Evolutionary conservation across 2,329 filamentous ascomycete species (phyloP), one percentile per base, ranked within the genome.

Genomic region (Verticillium alfalfae): DNA sequence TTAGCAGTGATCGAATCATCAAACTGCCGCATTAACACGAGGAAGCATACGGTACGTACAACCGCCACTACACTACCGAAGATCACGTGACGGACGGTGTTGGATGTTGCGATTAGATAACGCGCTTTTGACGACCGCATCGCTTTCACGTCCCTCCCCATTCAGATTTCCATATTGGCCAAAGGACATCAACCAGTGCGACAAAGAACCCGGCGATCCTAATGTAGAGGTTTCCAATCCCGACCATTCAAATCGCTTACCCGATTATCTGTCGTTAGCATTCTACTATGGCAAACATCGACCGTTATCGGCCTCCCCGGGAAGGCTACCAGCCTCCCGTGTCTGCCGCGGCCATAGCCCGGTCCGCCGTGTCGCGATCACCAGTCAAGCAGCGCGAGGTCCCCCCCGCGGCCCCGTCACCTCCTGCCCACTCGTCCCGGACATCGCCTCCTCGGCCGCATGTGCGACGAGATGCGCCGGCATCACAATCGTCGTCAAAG

Each of bases 321-420:
- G 84, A 86, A 72, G 79, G 78, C 65, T 86, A 86, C 66, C 83
- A 85, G 67, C 82, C 84, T 61, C 83, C 84, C 15, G 72, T 73
- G 37, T 68, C 82, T 67, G 77, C 65, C 64, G 73, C 64, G 69
- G 75, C 69, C 69, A 70, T 71, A 66, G 72, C 71, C 66, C 74
- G 73, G 61, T 78, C 81, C 54, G 78, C 76, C 63, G 70, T 75
- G 36, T 82, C 82, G 57, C 80, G 78, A 70, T 85, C 83, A 52
- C 82, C 83, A 34, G 70, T 77, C 13, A 76, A 77, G 64, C 78
- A 79, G 65, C 81, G 80, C 69, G 81, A 85, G 64, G 79, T 88
- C 18, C 86, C 86, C 56, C 86, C 86, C 12, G 82, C 85, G 31
- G 85, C 80, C 39, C 86, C 86, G 49, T 87, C 86, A 16, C 86